Conservation (phyloP, 768 basidiomycete genomes). For the Podaxis rugospora region DNA sequence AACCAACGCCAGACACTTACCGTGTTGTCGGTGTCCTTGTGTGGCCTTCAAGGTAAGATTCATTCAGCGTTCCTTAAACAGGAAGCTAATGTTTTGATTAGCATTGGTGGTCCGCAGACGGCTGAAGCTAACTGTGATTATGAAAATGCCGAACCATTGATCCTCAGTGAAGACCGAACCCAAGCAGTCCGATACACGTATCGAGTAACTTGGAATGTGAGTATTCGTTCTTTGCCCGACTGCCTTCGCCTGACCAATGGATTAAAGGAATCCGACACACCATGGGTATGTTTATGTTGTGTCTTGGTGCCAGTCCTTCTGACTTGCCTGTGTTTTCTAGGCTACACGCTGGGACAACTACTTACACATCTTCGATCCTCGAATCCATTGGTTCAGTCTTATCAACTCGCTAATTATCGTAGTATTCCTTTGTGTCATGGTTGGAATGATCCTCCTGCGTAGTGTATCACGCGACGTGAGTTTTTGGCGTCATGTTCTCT, state of each 20-base stretch:
- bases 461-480: conserved; percentile 86
- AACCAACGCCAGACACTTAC: conserved; percentile 59
- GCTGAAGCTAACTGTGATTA: conserved; percentile 48
- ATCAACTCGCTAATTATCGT: conserved; percentile 92
- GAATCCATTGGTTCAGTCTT: conserved; percentile 95
- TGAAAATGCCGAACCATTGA: conserved; percentile 37
- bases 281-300: conserved; percentile 51
- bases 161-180: conserved; percentile 53
- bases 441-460: conserved; percentile 83
- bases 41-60: conserved; percentile 48
- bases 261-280: conserved; percentile 73
- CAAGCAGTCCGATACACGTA: conserved; percentile 84
- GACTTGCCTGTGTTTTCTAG: conserved; percentile 32
- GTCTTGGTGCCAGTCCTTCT: neutral
- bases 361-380: conserved; percentile 88
- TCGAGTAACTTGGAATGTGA: conserved; percentile 79
- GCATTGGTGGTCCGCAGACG: conserved; percentile 61
- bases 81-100: conserved; percentile 22
- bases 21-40: conserved; percentile 93
- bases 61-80: neutral
- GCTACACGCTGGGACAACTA: conserved; percentile 97
- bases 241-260: neutral
- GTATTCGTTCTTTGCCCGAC: conserved; percentile 19
- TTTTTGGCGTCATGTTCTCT: conserved; percentile 13
- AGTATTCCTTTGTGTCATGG: conserved; percentile 89